Evolutionary conservation across 148 eudicot species (phyloP).

Genomic region (Cornus suecica): DNA sequence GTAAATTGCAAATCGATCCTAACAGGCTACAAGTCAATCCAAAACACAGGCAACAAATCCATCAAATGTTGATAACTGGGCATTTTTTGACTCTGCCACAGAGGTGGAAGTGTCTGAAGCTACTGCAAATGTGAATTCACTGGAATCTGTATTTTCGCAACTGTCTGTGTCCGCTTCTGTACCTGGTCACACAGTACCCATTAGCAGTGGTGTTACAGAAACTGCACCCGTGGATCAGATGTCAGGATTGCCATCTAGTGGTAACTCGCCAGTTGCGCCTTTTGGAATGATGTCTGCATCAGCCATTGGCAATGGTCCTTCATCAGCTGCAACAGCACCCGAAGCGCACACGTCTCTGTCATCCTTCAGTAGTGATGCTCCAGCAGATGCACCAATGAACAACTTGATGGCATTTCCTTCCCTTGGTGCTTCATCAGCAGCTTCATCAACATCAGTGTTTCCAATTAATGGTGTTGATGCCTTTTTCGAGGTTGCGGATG

Average conservation of each 20-base stretch:
- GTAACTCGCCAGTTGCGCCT: slow-evolving; percentile 23
- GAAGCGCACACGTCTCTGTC: slow-evolving; percentile 7
- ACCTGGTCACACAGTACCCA: slow-evolving; percentile 26
- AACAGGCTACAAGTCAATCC: slow-evolving; percentile 31
- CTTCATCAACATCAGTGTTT: slow-evolving; percentile 17
- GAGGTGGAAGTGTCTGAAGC: slow-evolving; percentile 45
- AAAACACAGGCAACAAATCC: slow-evolving; percentile 35
- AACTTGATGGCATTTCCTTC: background rate
- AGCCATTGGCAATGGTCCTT: slow-evolving; percentile 19
- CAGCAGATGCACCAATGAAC: slow-evolving; percentile 10
- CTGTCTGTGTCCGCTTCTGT: slow-evolving; percentile 53
- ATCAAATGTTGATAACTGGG: slow-evolving; percentile 70
- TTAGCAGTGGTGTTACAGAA: slow-evolving; percentile 10
- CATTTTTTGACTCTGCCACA: slow-evolving; percentile 61
- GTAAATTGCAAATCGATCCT: no score
- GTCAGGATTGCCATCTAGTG: slow-evolving; percentile 32
- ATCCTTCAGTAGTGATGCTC: slow-evolving; percentile 20
- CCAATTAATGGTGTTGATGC: slow-evolving; percentile 28
- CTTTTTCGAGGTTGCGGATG: slow-evolving; percentile 14
- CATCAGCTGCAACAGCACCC: slow-evolving; percentile 22
- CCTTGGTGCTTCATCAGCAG: slow-evolving; percentile 9
- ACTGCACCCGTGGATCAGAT: slow-evolving; percentile 29
- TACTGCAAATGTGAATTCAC: slow-evolving; percentile 40
- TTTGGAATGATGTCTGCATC: slow-evolving; percentile 6
- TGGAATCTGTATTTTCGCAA: slow-evolving; percentile 54